These are phyloP conservation scores for Leptographium procerum DNA, from an alignment of 2,329 filamentous ascomycete genomes.

Conservation along the genomic window DNA sequence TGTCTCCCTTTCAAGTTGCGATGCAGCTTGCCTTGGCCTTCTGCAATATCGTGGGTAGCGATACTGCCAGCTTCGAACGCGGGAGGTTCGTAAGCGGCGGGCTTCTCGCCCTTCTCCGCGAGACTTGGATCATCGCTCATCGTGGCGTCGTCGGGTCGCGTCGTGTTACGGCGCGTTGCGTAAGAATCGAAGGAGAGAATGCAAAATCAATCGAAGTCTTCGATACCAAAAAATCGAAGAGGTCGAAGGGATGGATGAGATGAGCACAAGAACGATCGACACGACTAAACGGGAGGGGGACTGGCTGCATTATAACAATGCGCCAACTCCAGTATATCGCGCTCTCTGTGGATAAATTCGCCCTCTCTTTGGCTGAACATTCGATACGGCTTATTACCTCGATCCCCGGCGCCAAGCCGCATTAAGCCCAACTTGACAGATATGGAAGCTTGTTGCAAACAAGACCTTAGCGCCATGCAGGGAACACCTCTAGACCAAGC, in stretches of 20 bases:
- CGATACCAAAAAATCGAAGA: neutral
- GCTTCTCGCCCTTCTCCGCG: neutral
- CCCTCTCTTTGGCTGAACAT: neutral
- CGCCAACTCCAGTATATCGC: neutral
- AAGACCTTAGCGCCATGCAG: neutral
- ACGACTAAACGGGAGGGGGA: neutral
- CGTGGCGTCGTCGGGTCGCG: neutral
- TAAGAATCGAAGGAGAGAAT: neutral
- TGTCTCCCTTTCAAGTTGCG: slow-evolving; percentile 27
- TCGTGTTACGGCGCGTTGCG: neutral
- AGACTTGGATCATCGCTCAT: neutral
- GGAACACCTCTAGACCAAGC: neutral
- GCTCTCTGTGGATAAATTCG: too few species aligned
- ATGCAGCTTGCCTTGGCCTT: slow-evolving; percentile 14
- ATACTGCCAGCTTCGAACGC: neutral
- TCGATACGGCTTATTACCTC: neutral
- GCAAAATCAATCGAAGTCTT: neutral
- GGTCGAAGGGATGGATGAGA: neutral
- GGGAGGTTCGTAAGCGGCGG: neutral
- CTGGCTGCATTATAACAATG: neutral
- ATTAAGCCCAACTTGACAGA: neutral
- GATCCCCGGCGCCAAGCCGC: neutral
- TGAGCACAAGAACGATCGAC: neutral
- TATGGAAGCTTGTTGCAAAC: neutral
- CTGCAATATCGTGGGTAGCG: neutral